Conservation (phyloP, 495 filamentous ascomycete species). For the Penicillium lividum region DNA sequence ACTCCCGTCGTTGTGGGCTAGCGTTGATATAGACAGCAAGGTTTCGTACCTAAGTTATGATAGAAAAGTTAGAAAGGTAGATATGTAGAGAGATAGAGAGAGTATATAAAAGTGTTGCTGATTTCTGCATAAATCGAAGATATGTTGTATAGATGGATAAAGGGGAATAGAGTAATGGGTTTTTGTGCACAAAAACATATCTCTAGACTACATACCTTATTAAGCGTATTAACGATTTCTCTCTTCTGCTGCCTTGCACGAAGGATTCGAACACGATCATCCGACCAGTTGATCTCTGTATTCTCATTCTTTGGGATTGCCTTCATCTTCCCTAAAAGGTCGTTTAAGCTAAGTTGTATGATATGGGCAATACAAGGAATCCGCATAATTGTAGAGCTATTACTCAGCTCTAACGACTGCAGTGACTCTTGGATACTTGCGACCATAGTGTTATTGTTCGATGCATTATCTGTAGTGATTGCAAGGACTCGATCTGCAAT, state of each 20-base stretch:
- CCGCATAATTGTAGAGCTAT: constrained; percentile 1
- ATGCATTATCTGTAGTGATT: constrained; percentile 25
- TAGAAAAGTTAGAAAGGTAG: too few relatives aligned
- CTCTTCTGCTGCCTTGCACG: not conserved
- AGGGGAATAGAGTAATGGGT: too few relatives aligned
- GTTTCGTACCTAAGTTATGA: too few relatives aligned
- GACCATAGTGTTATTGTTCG: constrained; percentile 24
- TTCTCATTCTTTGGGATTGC: constrained; percentile 14
- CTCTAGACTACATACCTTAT: too few relatives aligned
- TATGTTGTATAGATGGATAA: too few relatives aligned
- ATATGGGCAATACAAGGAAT: constrained; percentile 20
- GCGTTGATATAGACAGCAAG: constrained; percentile 14
- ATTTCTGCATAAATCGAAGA: too few relatives aligned
- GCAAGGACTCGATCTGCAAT: constrained; percentile 15
- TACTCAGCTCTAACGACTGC: not conserved
- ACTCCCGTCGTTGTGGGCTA: constrained; percentile 16
- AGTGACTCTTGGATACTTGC: not conserved
- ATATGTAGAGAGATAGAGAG: too few relatives aligned
- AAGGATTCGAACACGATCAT: not conserved
- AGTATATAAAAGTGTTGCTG: too few relatives aligned
- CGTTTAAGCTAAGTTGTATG: constrained; percentile 22
- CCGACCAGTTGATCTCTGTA: constrained; percentile 15
- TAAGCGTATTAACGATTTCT: constrained; percentile 12
- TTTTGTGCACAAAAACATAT: too few relatives aligned
- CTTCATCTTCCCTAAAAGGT: constrained; percentile 21